Evolutionary conservation across 805 yeast species (phyloP), one percentile per base, ranked within the genome.

Genomic region (Saccharomycopsis fibuligera): DNA sequence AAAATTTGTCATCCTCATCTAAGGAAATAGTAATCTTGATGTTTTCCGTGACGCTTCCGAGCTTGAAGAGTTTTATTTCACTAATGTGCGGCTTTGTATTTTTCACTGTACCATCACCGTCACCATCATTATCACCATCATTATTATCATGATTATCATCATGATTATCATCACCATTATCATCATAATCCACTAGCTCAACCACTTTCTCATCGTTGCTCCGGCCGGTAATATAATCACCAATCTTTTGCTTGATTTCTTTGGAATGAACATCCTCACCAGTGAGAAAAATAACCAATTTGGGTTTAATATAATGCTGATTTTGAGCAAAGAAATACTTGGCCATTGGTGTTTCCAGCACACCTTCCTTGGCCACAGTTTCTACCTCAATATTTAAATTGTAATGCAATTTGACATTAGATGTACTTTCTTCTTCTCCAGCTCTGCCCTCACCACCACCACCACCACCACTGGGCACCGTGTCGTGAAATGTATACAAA

Each of bases 1-100:
- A 82, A 58, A 82, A 81, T 54, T 72, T 74, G 5, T 75, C 63
- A 63, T 83, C 87, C 4, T 75, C 46, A 73, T 70, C 29, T 78
- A 60, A 54, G 68, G 37, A 81, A 66, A 48, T 60, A 60, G n/a
- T 58, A 52, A 56, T 29, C 21, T 44, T 27, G 44, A 44, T 23
- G 51, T 53, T 43, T 57, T 59, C 4, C 23, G 37, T n/a, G n/a
- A n/a, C n/a, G n/a, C n/a, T 22, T 48, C 56, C 19, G 55, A 41
- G 10, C 54, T 53, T 24, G 51, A 47, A 52, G 61, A 64, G 42
- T 54, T 57, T 21, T 41, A 49, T 17, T 49, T 25, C 41, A 44
- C 41, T 19, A 45, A 41, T 24, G 10, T 50, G 48, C 5, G 53
- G 44, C 6, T 57, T 33, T 35, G 51, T 35, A 27, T 49, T 43